phyloP scores from a whole-genome alignment of 2,329 filamentous ascomycete genomes.

The Apiospora marii region DNA sequence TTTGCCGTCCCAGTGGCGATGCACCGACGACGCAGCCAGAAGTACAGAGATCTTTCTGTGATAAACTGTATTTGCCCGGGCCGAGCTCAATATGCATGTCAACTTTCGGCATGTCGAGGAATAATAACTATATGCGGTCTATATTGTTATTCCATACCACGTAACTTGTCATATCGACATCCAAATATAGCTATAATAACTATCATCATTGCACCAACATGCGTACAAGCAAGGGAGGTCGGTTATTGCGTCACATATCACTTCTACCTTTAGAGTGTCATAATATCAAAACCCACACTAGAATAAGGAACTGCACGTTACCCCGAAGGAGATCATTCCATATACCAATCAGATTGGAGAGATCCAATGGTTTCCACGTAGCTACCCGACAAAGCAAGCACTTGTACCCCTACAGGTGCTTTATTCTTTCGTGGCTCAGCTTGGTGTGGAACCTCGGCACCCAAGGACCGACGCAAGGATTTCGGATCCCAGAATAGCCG shows the following conservation, averaged over 20 bases:
- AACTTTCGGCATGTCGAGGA: background rate
- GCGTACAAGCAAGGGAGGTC: background rate
- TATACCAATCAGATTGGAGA: too few species aligned
- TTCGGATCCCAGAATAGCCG: conserved; percentile 7
- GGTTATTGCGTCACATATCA: too few species aligned
- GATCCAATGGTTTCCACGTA: too few species aligned
- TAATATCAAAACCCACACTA: too few species aligned
- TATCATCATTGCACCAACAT: background rate
- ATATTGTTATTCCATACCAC: background rate
- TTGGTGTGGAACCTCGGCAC: background rate
- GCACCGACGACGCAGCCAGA: background rate
- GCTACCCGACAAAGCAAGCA: background rate
- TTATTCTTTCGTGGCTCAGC: background rate
- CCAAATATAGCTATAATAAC: background rate
- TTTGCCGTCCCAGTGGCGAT: background rate
- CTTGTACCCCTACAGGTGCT: background rate
- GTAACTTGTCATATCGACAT: background rate
- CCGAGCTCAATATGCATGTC: background rate
- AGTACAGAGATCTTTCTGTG: too few species aligned
- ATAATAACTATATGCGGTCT: background rate
- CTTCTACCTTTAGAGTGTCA: too few species aligned
- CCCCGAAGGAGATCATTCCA: too few species aligned
- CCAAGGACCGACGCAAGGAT: background rate
- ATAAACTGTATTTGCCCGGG: background rate
- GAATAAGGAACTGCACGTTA: too few species aligned